Evolutionary conservation across 192 early-diverging fungal species (phyloP).

Genomic region (Coemansia sp.): DNA sequence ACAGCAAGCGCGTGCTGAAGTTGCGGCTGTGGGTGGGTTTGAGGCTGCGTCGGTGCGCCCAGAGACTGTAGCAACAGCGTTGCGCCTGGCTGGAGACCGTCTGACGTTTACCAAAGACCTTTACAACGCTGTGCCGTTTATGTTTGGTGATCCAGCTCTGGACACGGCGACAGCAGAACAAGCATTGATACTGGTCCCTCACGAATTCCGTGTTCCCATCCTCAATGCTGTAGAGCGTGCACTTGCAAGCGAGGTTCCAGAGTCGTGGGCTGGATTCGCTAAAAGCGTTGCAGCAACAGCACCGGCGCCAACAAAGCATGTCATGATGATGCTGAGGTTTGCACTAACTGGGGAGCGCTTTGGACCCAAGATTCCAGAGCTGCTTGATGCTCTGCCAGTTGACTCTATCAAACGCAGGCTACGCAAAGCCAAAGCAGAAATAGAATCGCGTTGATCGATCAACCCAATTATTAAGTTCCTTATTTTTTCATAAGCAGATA

Average conservation of each 20-base stretch:
- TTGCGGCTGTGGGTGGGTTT: background rate
- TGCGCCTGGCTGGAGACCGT: constrained; percentile 30
- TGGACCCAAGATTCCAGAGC: constrained; percentile 40
- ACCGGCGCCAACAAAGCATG: constrained; percentile 45
- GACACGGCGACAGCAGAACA: background rate
- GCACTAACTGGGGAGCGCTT: constrained; percentile 59
- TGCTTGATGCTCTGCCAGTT: constrained; percentile 23
- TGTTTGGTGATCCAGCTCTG: constrained; percentile 40
- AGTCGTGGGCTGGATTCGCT: background rate
- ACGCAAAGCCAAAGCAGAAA: background rate
- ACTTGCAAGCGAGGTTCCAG: background rate
- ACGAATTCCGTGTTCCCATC: constrained; percentile 22
- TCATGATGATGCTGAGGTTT: constrained; percentile 67
- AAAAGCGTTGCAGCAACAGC: constrained; percentile 48
- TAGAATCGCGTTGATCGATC: too few relatives aligned
- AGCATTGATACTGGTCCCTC: constrained; percentile 11
- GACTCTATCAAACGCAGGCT: constrained; percentile 17
- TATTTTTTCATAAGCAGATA: too few relatives aligned
- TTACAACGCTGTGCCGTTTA: constrained; percentile 22
- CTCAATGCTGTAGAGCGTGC: constrained; percentile 8
- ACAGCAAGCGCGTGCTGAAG: constrained; percentile 13
- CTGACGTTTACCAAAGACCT: constrained; percentile 37
- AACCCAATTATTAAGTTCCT: too few relatives aligned
- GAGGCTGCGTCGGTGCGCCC: background rate
- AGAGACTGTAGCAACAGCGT: constrained; percentile 15